Evolutionary conservation across 2,329 filamentous ascomycete genomes (phyloP).

Genomic region (Teratosphaeria epicoccoides): DNA sequence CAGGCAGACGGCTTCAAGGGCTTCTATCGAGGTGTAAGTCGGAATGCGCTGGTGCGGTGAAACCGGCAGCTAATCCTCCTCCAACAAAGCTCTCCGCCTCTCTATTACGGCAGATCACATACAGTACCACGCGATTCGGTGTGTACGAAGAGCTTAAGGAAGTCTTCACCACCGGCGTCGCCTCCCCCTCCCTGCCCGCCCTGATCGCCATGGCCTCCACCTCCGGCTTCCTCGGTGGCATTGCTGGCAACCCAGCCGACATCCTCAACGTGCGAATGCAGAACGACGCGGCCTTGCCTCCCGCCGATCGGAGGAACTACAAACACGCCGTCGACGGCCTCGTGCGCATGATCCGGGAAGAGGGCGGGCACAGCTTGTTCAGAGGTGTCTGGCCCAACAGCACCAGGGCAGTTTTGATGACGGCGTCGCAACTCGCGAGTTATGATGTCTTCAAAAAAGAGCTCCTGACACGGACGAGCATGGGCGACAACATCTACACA

Average conservation of each 20-base stretch:
- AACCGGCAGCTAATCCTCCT: background rate
- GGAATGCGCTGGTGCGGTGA: background rate
- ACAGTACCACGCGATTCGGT: constrained; percentile 91
- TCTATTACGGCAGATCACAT: constrained; percentile 81
- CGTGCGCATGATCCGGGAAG: constrained; percentile 73
- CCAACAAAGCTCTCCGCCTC: constrained; percentile 63
- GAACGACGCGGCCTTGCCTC: constrained; percentile 70
- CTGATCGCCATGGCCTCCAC: constrained; percentile 72
- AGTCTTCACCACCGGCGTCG: constrained; percentile 43
- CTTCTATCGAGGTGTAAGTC: constrained; percentile 66
- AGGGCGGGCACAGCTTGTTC: constrained; percentile 67
- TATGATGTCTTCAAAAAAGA: constrained; percentile 73
- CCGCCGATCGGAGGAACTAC: constrained; percentile 71
- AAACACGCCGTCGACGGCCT: constrained; percentile 79
- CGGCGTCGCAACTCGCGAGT: constrained; percentile 68
- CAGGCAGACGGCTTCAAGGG: constrained; percentile 65
- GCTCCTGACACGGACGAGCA: constrained; percentile 54
- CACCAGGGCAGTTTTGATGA: constrained; percentile 76
- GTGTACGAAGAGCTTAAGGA: constrained; percentile 90
- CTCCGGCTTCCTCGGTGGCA: constrained; percentile 78
- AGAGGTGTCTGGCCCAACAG: constrained; percentile 78
- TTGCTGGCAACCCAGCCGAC: constrained; percentile 89
- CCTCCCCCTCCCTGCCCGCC: constrained; percentile 52
- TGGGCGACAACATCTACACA: constrained; percentile 58
- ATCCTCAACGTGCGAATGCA: constrained; percentile 99